Evolutionary conservation across 345 rosid genomes (phyloP), one percentile per base, ranked within the genome.

Genomic region (Camelina sativa): DNA sequence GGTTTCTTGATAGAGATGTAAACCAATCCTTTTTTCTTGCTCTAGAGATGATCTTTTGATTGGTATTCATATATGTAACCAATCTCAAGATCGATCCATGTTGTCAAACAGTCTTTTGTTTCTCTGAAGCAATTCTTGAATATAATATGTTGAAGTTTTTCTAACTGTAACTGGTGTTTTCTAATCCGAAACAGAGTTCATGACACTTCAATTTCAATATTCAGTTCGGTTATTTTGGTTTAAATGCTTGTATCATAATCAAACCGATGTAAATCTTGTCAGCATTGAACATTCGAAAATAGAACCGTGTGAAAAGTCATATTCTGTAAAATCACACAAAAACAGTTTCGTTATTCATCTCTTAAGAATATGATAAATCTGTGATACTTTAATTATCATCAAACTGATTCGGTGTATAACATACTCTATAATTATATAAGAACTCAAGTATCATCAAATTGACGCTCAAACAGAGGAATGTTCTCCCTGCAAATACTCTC

Each of bases 41-140:
- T 34, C 7, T 34, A 7, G 37, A 34, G 37, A 34, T 5, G 37
- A 34, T 34, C 37, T 34, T 34, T 34, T 34, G 37, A 6, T 34
- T 34, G 37, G 37, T 34, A 34, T 34, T 34, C 37, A 34, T 34
- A 34, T 7, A 34, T 34, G 37, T 34, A 34, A 34, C 37, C 37
- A 34, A 34, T 34, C 37, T 34, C 37, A 34, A 34, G 37, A 34
- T 34, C 37, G 37, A 34, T 34, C 37, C 37, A 34, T 34, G 37
- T 34, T 34, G 37, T 34, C 37, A 34, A 34, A 34, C 7, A 34
- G 37, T 34, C 37, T 34, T 34, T 34, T 1, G 37, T 34, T 34
- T 34, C 37, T 34, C 52, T 44, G 15, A 22, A 22, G 16, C 60
- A 55, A 55, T 55, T 25, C 60, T 55, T 55, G 60, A 28, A 55